phyloP scores from a whole-genome alignment of 2,329 filamentous ascomycete species.

The Neopestalotiopsis clavispora region DNA sequence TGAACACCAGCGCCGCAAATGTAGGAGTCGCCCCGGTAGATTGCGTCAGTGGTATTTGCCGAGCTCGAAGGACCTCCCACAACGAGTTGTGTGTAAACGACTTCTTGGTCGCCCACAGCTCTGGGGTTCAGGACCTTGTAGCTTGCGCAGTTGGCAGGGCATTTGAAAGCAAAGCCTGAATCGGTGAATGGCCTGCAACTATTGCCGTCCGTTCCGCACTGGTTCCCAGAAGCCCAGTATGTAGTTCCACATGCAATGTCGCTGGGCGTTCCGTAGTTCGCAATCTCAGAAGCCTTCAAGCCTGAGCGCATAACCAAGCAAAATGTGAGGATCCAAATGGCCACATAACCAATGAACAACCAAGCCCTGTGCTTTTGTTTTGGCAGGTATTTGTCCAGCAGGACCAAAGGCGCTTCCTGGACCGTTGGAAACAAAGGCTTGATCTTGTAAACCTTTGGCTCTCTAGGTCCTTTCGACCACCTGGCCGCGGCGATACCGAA shows the following conservation, averaged over 20 bases:
- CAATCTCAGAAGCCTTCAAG: constrained; percentile 63
- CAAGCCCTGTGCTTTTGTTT: constrained; percentile 61
- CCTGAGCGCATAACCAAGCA: constrained; percentile 70
- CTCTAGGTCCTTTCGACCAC: constrained; percentile 63
- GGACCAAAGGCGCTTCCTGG: constrained; percentile 68
- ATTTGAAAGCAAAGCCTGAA: constrained; percentile 73
- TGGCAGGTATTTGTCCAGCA: constrained; percentile 68
- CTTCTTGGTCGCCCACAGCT: constrained; percentile 73
- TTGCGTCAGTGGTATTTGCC: constrained; percentile 46
- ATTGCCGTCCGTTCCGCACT: constrained; percentile 76
- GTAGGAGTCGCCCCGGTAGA: constrained; percentile 89
- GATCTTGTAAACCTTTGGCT: constrained; percentile 57
- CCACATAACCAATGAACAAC: constrained; percentile 64
- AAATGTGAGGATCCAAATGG: constrained; percentile 73
- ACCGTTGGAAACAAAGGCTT: constrained; percentile 66
- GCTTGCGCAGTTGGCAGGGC: constrained; percentile 72
- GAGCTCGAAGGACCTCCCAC: constrained; percentile 66
- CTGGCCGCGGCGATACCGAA: constrained; percentile 43
- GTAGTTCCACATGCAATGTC: constrained; percentile 70
- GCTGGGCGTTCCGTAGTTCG: constrained; percentile 69
- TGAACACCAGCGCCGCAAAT: constrained; percentile 87
- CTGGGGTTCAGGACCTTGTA: constrained; percentile 72
- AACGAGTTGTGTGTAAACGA: constrained; percentile 68
- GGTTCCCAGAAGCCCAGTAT: constrained; percentile 74
- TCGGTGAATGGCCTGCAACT: constrained; percentile 77